Evolutionary conservation across 768 basidiomycete genomes (phyloP), one percentile per base, ranked within the genome.

Genomic region (Lenzites betulinus): DNA sequence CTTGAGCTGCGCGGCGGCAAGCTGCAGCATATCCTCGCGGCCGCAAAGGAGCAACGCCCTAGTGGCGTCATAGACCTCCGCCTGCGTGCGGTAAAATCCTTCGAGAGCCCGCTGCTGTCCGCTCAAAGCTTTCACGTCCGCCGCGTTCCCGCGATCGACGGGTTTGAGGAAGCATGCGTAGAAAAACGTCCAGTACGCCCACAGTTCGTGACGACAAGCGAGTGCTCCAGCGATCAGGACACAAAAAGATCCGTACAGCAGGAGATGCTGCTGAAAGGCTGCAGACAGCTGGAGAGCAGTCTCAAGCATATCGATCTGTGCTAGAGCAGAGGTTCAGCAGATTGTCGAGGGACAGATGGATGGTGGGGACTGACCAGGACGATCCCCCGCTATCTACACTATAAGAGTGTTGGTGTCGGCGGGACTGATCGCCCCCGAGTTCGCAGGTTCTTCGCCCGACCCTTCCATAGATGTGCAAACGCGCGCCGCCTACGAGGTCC

Each of bases 21-120:
- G 77, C 54, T 77, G 79, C 13, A 90, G 78, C 86, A 92, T 88
- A 16, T 88, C 89, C 65, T 86, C 81, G 22, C 90, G 76, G 0
- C 90, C 90, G 11, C 87, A 81, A 1, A 92, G 77, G 0, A 92
- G 77, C 15, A 78, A 72, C 36, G 74, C 76, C 5, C 90, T 77
- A 1, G 89, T 92, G 41, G 75, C 72, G 75, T 92, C 90, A 69
- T 92, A 92, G 25, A 90, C 82, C 47, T 83, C 79, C 1, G 89
- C 88, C 68, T 90, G 89, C 7, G 85, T 84, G 48, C 77, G 70
- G 68, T 90, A 89, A 70, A 90, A 90, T 54, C 63, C 54, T 76
- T 84, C 63, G 30, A 64, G 46, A 1, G 63, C 63, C 1, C 54
- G 58, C 23, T 64, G 63, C 51, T 64, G 63, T 25, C 63, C 58